Evolutionary conservation across 345 rosid genomes (phyloP), one percentile per base, ranked within the genome.

Genomic region (Abelmoschus esculentus): DNA sequence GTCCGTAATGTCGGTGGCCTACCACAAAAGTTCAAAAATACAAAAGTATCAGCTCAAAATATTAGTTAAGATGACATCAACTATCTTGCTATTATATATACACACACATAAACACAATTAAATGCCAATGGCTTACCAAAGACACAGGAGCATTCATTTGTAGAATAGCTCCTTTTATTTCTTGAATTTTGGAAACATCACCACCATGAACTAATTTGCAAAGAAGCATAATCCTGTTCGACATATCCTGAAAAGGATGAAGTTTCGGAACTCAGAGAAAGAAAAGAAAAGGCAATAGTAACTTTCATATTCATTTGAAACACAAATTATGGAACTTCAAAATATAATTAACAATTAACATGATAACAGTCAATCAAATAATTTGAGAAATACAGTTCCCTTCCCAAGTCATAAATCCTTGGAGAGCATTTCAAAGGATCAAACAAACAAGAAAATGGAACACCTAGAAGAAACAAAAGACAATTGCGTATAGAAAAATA

Each of bases 81-180:
- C 40, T 47, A 44, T 31, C 3, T 31, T 31, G 32, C 32, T 31
- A 29, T 29, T 2, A 2, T 29, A 29, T 29, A 31, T 31, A 31
- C 3, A 29, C 3, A 29, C 3, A 31, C 4, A 31, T 3, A 31
- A 2, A 31, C 7, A 3, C 18, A 14, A 55, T 65, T 65, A 65
- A 65, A 46, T 65, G 31, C 32, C 55, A 46, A 65, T 65, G 55
- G 42, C 6, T 67, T 76, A 82, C 82, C 82, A 79, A 66, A 36
- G 80, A 56, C 6, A 32, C 46, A 28, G 77, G 77, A 28, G 79
- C 77, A 46, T 29, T 75, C 76, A 74, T 83, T 59, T 80, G 87
- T 60, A 77, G 80, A 74, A 84, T 62, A 62, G 79, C 83, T 77
- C 76, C 84, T 83, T 81, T 81, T 72, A 86, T 83, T 44, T 75